Base-by-base conservation (phyloP, 805 yeast species). In the Starmerella potacharoeniae region DNA sequence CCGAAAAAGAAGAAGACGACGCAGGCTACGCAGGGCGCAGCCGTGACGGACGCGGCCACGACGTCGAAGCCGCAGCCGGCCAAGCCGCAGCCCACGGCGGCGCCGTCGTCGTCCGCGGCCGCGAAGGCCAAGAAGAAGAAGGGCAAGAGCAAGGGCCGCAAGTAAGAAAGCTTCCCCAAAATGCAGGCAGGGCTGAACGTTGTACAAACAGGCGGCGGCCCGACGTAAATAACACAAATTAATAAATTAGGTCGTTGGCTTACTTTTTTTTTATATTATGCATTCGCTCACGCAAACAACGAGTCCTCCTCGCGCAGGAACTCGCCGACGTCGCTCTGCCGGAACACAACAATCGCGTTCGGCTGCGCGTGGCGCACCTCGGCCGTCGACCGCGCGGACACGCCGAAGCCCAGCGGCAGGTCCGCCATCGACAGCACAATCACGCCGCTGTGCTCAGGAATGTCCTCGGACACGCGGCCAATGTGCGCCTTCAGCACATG, bases 261-360 rank as follows among this genome's bases (percentile, higher is more conserved):
- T 22, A 29, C 7, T 17, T 40, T 14, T 17, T 40, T 14, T 28
- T 6, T 8, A 16, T 7, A 1, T 16, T 11, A 40, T 40, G 43
- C 43, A 37, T 16, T 8, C n/a, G 29, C 29, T 22, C 10, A 89
- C 30, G 96, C 86, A 67, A 91, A 91, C 62, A 91, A 73, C 42
- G 96, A 88, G 71, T 93, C 97, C 75, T 93, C 98, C 66, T 93
- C 97, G 78, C 98, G 89, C 67, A 93, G 77, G 67, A 88, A 93
- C 71, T 93, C 98, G 60, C 98, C 98, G 62, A 93, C 87, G 74
- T 93, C 98, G 62, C 95, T 86, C 69, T 93, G 98, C 77, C 98
- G 83, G 70, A 86, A 91, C 4, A 95, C 95, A 14, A 91, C 96
- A 51, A 93, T 90, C 29, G 83, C 93, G 30, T 95, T 91, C 55